Conservation (phyloP, 1,139 yeast genomes). For the Yamadazyma conglobata region DNA sequence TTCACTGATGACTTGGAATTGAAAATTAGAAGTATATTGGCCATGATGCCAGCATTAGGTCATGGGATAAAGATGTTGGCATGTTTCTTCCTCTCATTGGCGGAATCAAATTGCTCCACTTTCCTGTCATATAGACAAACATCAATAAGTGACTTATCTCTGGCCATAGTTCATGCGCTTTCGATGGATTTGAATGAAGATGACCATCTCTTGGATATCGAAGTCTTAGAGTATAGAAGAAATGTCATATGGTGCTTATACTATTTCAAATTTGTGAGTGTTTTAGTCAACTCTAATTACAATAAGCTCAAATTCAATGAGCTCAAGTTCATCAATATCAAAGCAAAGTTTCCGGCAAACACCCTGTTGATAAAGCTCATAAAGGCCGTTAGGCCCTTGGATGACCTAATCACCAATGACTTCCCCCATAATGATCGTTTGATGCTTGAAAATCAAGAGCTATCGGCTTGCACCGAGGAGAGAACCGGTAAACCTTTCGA, state of each 20-base stretch:
- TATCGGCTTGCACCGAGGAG: constrained; percentile 1
- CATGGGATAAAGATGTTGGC: constrained; percentile 5
- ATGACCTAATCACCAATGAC: constrained; percentile 1
- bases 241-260: constrained; percentile 7
- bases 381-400: constrained; percentile 2
- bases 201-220: background rate
- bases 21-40: constrained; percentile 29
- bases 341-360: constrained; percentile 1
- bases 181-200: constrained; percentile 5
- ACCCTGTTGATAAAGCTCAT: constrained; percentile 1
- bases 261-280: constrained; percentile 1
- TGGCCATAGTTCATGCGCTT: constrained; percentile 5
- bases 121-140: constrained; percentile 15
- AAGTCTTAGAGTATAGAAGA: constrained; percentile 3
- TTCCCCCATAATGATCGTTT: background rate
- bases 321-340: constrained; percentile 2
- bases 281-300: constrained; percentile 1
- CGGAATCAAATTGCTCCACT: background rate
- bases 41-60: constrained; percentile 18
- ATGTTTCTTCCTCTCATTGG: constrained; percentile 3
- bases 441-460: constrained; percentile 3
- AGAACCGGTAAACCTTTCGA: constrained; percentile 3
- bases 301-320: constrained; percentile 1
- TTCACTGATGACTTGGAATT: constrained; percentile 27
- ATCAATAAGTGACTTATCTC: constrained; percentile 29